phyloP scores from a whole-genome alignment of 164 flowering plant species.

The Tetracentron sinense region DNA sequence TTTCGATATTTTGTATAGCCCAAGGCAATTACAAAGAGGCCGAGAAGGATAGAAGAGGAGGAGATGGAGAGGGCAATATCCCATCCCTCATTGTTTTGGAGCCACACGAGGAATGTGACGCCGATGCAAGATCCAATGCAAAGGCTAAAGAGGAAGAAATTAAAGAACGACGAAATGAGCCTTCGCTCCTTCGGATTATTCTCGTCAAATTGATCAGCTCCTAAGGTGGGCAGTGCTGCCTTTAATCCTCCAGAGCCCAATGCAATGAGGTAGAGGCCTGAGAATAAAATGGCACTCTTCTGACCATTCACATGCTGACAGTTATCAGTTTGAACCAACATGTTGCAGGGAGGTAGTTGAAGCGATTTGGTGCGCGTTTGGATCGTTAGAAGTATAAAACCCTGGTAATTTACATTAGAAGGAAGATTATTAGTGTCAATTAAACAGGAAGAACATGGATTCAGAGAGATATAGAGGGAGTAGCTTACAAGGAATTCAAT shows the following conservation, averaged over 20 bases:
- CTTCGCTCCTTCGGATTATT: conserved; percentile 19
- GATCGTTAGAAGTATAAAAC: conserved; percentile 31
- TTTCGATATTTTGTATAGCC: conserved; percentile 17
- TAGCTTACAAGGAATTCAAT: conserved; percentile 19
- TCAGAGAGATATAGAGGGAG: background rate
- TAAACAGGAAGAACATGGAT: background rate
- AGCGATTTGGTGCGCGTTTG: conserved; percentile 28
- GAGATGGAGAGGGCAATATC: conserved; percentile 13
- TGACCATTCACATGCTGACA: conserved; percentile 28
- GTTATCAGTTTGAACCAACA: background rate
- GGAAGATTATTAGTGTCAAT: background rate
- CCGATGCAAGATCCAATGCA: conserved; percentile 30
- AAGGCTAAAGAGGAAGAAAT: conserved; percentile 33
- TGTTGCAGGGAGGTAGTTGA: conserved; percentile 25
- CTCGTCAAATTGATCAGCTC: conserved; percentile 39
- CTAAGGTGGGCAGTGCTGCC: conserved; percentile 28
- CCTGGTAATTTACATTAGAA: conserved; percentile 17
- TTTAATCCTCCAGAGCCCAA: conserved; percentile 39
- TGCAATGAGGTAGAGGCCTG: conserved; percentile 34
- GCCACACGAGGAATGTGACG: conserved; percentile 33
- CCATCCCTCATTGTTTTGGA: conserved; percentile 35
- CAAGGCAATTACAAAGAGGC: conserved; percentile 6
- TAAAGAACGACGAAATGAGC: conserved; percentile 33
- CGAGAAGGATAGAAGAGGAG: conserved; percentile 3
- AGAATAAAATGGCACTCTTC: conserved; percentile 24